Evolutionary conservation across 2,329 filamentous ascomycete genomes (phyloP), one percentile per base, ranked within the genome.

Genomic region (Fusarium denticulatum): DNA sequence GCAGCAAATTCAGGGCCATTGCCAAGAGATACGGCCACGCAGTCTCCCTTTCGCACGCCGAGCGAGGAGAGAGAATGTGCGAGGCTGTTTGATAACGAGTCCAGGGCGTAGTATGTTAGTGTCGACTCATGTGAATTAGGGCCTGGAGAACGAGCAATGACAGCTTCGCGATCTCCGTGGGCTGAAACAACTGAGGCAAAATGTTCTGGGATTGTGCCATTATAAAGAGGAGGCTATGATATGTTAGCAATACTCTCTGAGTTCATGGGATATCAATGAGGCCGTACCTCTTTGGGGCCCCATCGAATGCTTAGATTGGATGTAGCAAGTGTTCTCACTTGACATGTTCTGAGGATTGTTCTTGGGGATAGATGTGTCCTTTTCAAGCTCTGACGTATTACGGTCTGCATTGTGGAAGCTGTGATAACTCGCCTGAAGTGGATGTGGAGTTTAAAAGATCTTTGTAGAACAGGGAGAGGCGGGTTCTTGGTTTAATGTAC

Each of bases 1-100:
- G 92, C 91, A 7, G 94, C 94, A 80, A 94, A 96, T 81, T 97
- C 95, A 75, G 92, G 85, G 46, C 91, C 92, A 82, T 97, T 98
- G 22, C 96, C 96, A 58, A 98, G 84, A 68, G 92, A 96, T 32
- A 98, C 90, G 20, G 94, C 95, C 16, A 98, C 93, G 37, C 94
- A 88, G 80, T 97, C 92, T 10, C 94, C 95, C 78, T 95, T 97
- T 68, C 84, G 86, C 3, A 98, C 93, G 7, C 94, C 94, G 1
- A 92, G 84, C 0, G 88, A 89, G 30, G 88, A 83, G 22, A 98
- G 84, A 0, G 94, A 93, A 57, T 88, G 85, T 2, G 95, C 94
- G 14, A 97, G 85, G 6, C 88, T 86, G 85, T 95, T 96, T 71
- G 94, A 97, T 65, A 90, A 87, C 6, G 87, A 83, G 80, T 98